These are phyloP conservation scores for Wickerhamomyces canadensis DNA, from an alignment of 805 yeast species.

Conservation along the genomic window DNA sequence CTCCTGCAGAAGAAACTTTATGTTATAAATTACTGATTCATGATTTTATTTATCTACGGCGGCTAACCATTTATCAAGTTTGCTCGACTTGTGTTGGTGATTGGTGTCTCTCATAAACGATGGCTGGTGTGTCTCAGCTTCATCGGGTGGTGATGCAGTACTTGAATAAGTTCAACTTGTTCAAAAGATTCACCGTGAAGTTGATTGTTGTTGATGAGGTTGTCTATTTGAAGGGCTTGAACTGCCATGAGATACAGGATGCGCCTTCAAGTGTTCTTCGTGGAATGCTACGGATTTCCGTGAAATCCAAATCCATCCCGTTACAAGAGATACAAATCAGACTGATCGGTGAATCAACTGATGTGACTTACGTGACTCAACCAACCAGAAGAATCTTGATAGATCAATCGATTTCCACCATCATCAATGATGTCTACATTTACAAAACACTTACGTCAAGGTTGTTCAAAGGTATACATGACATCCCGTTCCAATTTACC, in stretches of 20 bases:
- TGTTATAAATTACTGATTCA: no score
- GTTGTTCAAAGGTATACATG: slow-evolving; percentile 15
- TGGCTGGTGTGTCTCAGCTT: no score
- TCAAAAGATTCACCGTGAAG: slow-evolving; percentile 4
- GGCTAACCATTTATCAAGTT: no score
- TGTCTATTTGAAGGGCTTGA: slow-evolving; percentile 17
- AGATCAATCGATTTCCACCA: neutral
- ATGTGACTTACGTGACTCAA: slow-evolving; percentile 3
- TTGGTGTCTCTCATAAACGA: no score
- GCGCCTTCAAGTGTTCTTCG: slow-evolving; percentile 7
- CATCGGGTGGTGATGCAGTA: no score
- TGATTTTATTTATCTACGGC: no score
- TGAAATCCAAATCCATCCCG: slow-evolving; percentile 4
- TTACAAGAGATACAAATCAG: slow-evolving; percentile 10
- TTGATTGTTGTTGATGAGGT: slow-evolving; percentile 9
- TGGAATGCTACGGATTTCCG: slow-evolving; percentile 12
- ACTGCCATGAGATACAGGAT: slow-evolving; percentile 11
- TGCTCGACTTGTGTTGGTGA: no score
- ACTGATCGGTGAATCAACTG: slow-evolving; percentile 12
- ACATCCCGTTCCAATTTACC: slow-evolving; percentile 20
- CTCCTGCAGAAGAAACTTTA: no score
- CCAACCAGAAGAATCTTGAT: slow-evolving; percentile 2
- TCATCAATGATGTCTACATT: slow-evolving; percentile 13
- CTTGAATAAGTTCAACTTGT: neutral
- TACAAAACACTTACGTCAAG: slow-evolving; percentile 2